Base-by-base conservation (phyloP, 2,329 filamentous ascomycete species). In the Hypoxylon sp. region DNA sequence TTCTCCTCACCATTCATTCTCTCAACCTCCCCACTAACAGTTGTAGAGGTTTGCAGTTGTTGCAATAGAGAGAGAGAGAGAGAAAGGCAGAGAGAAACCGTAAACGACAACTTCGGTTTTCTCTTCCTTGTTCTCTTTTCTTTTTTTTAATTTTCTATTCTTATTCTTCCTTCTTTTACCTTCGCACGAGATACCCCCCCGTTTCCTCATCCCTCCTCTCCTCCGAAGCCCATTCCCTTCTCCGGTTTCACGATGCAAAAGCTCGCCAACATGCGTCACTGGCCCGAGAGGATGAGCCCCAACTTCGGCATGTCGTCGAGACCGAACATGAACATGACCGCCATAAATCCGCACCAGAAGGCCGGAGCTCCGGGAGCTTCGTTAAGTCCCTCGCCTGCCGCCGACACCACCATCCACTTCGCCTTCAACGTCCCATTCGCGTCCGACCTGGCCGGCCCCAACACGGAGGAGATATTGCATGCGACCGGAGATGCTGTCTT, bases 381-480 rank as follows among this genome's bases (percentile, higher is more conserved):
- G 64, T 84, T 89, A 78, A 86, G 90, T 75, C 90, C 92, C 73
- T 89, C 91, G 65, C 90, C 91, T 72, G 85, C 91, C 70, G 87
- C 91, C 78, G 92, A 95, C 79, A 86, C 91, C 58, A 90, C 90
- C 73, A 93, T 98, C 81, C 94, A 97, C 81, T 91, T 97, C 80
- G 95, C 94, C 72, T 98, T 99, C 90, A 98, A 98, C 79, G 92
- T 99, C 53, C 96, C 96, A 68, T 98, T 98, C 82, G 91, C 94
- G 74, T 97, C 93, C 71, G 95, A 95, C 76, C 90, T 99, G 69
- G 89, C 93, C 70, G 96, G 96, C 35, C 96, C 96, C 71, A 94
- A 98, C 77, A 92, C 92, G 74, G 94, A 98, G 81, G 94, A 98
- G 81, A 93, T 99, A 76, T 88, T 98, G 68, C 95, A 98, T 82